phyloP scores from a whole-genome alignment of 1,284 basidiomycete species.

The Microbotryum scabiosae region DNA sequence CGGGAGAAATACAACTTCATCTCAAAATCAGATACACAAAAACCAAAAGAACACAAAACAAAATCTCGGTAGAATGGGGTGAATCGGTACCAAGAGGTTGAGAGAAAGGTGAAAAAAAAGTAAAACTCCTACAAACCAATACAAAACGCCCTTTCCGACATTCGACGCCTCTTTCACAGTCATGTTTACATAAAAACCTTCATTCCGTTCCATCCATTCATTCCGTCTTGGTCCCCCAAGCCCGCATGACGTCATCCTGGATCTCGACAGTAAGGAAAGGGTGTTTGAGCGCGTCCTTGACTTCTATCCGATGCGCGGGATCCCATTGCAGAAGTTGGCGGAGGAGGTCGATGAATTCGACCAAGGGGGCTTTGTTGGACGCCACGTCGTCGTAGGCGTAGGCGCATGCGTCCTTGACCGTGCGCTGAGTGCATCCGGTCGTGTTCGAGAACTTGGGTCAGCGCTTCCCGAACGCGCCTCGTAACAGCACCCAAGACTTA shows the following conservation, averaged over 20 bases:
- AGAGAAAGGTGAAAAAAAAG: too few species aligned
- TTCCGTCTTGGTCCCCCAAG: too few species aligned
- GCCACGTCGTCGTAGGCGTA: conserved; percentile 36
- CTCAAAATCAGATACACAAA: too few species aligned
- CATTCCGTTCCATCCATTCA: too few species aligned
- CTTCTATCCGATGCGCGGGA: conserved; percentile 73
- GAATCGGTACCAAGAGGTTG: too few species aligned
- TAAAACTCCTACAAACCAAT: too few species aligned
- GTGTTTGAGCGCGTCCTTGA: conserved; percentile 76
- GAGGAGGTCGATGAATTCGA: conserved; percentile 74
- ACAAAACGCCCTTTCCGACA: too few species aligned
- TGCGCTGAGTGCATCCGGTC: conserved; percentile 51
- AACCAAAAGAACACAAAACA: too few species aligned
- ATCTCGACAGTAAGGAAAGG: conserved; percentile 55
- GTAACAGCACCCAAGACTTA: conserved; percentile 41
- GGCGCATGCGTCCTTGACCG: not conserved
- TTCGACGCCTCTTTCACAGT: too few species aligned
- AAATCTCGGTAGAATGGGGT: too few species aligned
- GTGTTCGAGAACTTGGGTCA: not conserved
- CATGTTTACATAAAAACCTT: too few species aligned
- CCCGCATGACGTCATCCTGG: conserved; percentile 6
- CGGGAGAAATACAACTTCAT: too few species aligned
- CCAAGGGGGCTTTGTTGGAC: conserved; percentile 55
- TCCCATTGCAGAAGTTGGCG: conserved; percentile 83
- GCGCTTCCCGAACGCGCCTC: not conserved